Percentiles rank a stretch among this genome's conserved stretches.
phyloP scores from a whole-genome alignment of 768 basidiomycete genomes.

The Trametes cingulata region DNA sequence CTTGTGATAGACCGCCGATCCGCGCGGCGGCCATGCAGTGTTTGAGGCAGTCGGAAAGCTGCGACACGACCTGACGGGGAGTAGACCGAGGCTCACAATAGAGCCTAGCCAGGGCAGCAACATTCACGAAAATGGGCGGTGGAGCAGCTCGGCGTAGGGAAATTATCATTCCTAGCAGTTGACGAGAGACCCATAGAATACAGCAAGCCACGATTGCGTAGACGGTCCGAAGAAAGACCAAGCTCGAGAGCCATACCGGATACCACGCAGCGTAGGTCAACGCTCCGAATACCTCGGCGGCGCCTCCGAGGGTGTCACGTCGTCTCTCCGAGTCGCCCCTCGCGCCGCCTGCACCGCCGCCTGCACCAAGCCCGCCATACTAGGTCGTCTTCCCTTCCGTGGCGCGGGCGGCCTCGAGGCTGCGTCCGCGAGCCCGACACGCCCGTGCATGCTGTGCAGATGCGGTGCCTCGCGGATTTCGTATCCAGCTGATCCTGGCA shows the following conservation, averaged over 20 bases:
- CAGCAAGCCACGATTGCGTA: no score
- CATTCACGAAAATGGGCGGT: no score
- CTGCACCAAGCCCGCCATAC: neutral
- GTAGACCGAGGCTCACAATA: no score
- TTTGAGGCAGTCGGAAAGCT: no score
- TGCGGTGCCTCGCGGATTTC: neutral
- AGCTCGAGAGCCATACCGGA: neutral
- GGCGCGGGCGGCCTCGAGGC: neutral
- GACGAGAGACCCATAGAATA: no score
- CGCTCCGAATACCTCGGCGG: constrained; percentile 1
- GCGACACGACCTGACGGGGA: no score
- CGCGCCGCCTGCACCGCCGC: neutral
- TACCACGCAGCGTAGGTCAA: neutral
- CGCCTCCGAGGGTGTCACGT: constrained; percentile 2
- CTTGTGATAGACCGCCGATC: no score
- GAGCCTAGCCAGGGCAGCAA: no score
- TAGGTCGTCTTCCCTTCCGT: neutral
- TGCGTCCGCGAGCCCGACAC: neutral
- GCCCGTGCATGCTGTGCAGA: constrained; percentile 1
- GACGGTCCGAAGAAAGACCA: no score
- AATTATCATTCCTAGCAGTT: no score
- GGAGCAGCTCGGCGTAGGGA: no score
- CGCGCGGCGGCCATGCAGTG: no score
- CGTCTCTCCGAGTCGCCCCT: neutral
- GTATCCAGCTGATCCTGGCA: neutral